Conservation (phyloP, 2,329 filamentous ascomycete genomes). For the Hypoxylon sp. region DNA sequence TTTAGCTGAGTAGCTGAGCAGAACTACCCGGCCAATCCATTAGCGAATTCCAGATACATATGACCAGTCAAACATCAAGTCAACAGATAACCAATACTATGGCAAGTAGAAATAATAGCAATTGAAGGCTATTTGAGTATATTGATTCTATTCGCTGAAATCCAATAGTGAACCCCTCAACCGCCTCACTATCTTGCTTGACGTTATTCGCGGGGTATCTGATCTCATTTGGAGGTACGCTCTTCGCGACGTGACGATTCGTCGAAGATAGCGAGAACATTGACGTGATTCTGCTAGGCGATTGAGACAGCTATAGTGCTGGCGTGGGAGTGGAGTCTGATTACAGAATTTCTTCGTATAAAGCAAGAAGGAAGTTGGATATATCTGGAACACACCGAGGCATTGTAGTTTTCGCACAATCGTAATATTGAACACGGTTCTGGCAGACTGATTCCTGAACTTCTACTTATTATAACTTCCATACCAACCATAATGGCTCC, state of each 20-base stretch:
- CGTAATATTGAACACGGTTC: not conserved
- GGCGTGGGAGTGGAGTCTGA: constrained; percentile 17
- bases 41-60: not conserved
- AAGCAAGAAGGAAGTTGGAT: constrained; percentile 8
- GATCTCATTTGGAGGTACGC: constrained; percentile 39
- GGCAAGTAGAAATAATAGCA: constrained; percentile 2
- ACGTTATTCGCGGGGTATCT: constrained; percentile 43
- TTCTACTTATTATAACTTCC: not conserved
- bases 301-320: constrained; percentile 26
- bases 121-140: not conserved
- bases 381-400: not conserved
- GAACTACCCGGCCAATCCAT: not conserved
- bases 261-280: constrained; percentile 27
- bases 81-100: not conserved
- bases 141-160: constrained; percentile 23
- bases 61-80: not conserved
- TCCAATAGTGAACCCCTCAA: constrained; percentile 11
- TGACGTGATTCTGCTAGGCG: constrained; percentile 35
- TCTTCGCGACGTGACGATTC: constrained; percentile 30
- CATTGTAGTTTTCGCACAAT: not conserved
- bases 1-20: not conserved
- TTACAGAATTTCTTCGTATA: constrained; percentile 15
- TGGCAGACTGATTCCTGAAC: not conserved
- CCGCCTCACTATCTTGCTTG: constrained; percentile 19
- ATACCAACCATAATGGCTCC: constrained; percentile 32